A percentile compares a stretch with the other conserved stretches of the same genome.
These are phyloP conservation scores for Penicillium concentricum DNA, from an alignment of 2,329 filamentous ascomycete genomes.

Conservation along the genomic window DNA sequence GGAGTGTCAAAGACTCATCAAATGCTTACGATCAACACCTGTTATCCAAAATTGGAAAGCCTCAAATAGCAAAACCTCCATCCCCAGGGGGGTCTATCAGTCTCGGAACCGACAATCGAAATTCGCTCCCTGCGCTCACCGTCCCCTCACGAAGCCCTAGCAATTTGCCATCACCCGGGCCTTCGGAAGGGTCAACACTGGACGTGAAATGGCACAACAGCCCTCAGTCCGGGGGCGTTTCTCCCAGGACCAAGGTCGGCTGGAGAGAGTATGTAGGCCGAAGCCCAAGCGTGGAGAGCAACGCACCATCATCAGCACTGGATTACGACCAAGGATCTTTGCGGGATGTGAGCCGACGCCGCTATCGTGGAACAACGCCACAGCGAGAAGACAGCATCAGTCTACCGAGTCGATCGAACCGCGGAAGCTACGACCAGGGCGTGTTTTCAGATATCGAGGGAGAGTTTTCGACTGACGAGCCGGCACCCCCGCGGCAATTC, in stretches of 20 bases:
- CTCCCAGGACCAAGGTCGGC: conserved; percentile 39
- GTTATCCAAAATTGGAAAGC: conserved; percentile 61
- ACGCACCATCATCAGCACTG: conserved; percentile 37
- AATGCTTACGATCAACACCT: conserved; percentile 64
- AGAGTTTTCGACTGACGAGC: conserved; percentile 42
- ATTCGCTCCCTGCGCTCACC: conserved; percentile 33
- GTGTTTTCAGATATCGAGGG: conserved; percentile 52
- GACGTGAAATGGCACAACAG: conserved; percentile 42
- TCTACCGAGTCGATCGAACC: conserved; percentile 53
- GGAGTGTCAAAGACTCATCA: conserved; percentile 58
- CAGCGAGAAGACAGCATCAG: conserved; percentile 52
- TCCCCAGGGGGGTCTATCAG: conserved; percentile 49
- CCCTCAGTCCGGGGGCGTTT: conserved; percentile 42
- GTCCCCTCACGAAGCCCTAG: conserved; percentile 34
- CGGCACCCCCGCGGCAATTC: conserved; percentile 35
- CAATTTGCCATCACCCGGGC: conserved; percentile 34
- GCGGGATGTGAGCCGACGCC: conserved; percentile 42
- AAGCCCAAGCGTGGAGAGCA: conserved; percentile 47
- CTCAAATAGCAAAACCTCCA: conserved; percentile 60
- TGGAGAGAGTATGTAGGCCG: conserved; percentile 46
- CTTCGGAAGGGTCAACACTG: conserved; percentile 32
- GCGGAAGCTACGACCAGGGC: conserved; percentile 63
- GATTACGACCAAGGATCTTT: conserved; percentile 42
- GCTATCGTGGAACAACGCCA: conserved; percentile 49
- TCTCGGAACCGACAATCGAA: conserved; percentile 32